Evolutionary conservation across 2,329 filamentous ascomycete genomes (phyloP).

Genomic region (Epichloe typhina): DNA sequence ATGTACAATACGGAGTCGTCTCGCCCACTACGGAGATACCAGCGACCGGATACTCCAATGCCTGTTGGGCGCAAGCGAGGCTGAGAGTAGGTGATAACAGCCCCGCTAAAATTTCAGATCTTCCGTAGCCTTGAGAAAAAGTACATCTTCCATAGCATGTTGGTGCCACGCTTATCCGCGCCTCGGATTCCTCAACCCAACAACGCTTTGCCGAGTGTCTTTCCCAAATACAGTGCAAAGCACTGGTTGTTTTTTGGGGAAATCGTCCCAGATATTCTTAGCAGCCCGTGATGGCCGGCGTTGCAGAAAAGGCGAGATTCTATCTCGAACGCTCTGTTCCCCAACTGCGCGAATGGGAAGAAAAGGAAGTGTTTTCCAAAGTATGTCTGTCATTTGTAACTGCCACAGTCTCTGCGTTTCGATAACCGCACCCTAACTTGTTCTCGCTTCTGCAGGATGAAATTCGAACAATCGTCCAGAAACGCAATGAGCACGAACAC

Average conservation of each 20-base stretch:
- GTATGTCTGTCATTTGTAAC: slow-evolving; percentile 27
- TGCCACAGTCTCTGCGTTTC: neutral
- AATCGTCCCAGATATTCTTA: neutral
- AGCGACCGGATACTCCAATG: neutral
- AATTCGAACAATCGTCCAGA: slow-evolving; percentile 76
- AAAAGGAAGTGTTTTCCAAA: slow-evolving; percentile 80
- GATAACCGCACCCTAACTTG: neutral
- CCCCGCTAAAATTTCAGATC: slow-evolving; percentile 13
- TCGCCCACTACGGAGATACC: neutral
- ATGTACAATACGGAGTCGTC: too few relatives aligned
- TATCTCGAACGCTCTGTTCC: slow-evolving; percentile 87
- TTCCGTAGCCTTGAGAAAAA: slow-evolving; percentile 11
- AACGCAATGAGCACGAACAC: slow-evolving; percentile 88
- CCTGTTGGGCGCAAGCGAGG: neutral
- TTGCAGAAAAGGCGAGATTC: slow-evolving; percentile 89
- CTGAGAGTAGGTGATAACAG: neutral
- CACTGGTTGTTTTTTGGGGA: neutral
- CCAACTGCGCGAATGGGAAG: slow-evolving; percentile 82
- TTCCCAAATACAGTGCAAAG: neutral
- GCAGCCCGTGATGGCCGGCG: slow-evolving; percentile 52
- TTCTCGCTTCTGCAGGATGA: slow-evolving; percentile 51
- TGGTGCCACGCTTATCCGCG: neutral
- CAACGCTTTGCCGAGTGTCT: neutral
- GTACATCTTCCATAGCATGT: slow-evolving; percentile 43
- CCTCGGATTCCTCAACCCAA: neutral